These are phyloP conservation scores for Aspergillus aculeatus DNA, from an alignment of 2,329 filamentous ascomycete species.

Conservation along the genomic window DNA sequence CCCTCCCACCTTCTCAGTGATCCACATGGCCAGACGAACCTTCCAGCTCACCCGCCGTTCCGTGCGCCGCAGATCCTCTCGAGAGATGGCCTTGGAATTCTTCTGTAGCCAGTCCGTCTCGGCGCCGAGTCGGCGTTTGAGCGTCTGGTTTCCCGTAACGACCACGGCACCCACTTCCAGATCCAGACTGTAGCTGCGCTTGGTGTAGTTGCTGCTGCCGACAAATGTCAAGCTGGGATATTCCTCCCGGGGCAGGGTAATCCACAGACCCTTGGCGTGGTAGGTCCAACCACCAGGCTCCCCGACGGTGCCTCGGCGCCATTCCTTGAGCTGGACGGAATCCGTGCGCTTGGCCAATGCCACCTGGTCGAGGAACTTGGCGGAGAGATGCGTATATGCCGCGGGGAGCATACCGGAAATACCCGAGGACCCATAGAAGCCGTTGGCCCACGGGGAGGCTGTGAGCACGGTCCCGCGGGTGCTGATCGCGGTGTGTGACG, in stretches of 20 bases:
- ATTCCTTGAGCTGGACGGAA: conserved; percentile 76
- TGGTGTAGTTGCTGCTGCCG: conserved; percentile 94
- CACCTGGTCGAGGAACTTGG: conserved; percentile 71
- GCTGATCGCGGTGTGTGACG: conserved; percentile 28
- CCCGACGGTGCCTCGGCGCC: conserved; percentile 78
- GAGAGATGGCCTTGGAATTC: conserved; percentile 65
- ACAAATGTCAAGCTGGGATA: conserved; percentile 77
- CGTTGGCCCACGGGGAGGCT: conserved; percentile 89
- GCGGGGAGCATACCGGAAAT: conserved; percentile 87
- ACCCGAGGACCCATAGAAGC: conserved; percentile 85
- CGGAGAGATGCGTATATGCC: conserved; percentile 85
- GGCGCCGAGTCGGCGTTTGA: conserved; percentile 71
- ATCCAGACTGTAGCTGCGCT: conserved; percentile 87
- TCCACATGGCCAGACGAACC: conserved; percentile 90
- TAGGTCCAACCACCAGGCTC: conserved; percentile 91
- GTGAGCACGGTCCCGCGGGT: conserved; percentile 79
- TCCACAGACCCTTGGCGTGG: conserved; percentile 94
- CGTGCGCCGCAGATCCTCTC: conserved; percentile 74
- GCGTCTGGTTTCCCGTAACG: conserved; percentile 70
- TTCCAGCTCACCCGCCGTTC: conserved; percentile 83
- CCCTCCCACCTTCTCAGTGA: conserved; percentile 80
- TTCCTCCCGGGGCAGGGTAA: conserved; percentile 61
- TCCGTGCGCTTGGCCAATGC: conserved; percentile 52
- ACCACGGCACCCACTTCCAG: conserved; percentile 86
- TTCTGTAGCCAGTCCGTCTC: conserved; percentile 80